Conservation (phyloP, 139 green algal genomes). For the Asterochloris erici region DNA sequence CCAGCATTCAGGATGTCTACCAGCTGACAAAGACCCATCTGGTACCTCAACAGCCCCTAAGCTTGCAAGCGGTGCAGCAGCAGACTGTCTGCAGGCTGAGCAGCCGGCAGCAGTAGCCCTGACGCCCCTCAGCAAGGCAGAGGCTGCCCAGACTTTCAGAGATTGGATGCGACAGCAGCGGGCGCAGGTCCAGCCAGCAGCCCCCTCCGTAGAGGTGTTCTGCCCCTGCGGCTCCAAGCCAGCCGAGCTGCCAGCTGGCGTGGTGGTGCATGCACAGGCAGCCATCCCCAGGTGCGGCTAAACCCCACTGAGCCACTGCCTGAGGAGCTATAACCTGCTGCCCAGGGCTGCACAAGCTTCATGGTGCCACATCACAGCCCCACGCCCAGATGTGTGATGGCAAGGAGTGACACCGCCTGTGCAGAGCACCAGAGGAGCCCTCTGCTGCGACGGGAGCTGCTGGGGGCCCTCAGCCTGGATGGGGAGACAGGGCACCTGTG, state of each 20-base stretch:
- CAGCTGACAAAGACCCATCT: background rate
- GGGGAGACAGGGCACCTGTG: too few species aligned
- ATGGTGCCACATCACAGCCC: background rate
- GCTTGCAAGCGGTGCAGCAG: background rate
- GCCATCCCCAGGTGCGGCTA: too few species aligned
- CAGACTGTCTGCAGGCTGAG: background rate
- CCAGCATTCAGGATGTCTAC: too few species aligned
- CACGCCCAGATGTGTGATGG: background rate
- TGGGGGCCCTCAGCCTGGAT: too few species aligned
- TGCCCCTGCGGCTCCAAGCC: background rate
- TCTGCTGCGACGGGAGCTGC: too few species aligned
- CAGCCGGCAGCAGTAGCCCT: background rate
- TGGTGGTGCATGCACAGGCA: background rate
- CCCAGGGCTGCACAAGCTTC: background rate
- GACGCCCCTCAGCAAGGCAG: constrained; percentile 7
- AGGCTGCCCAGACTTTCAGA: constrained; percentile 3
- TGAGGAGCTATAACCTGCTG: background rate
- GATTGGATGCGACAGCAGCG: background rate
- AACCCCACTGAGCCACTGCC: background rate
- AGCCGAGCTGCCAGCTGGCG: background rate
- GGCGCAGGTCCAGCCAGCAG: background rate
- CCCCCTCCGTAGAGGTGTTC: constrained; percentile 6
- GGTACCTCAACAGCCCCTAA: background rate
- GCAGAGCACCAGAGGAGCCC: too few species aligned
- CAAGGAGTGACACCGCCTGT: background rate